These are phyloP conservation scores for Trebouxia sp. DNA, from an alignment of 139 green algal species.

Conservation along the genomic window DNA sequence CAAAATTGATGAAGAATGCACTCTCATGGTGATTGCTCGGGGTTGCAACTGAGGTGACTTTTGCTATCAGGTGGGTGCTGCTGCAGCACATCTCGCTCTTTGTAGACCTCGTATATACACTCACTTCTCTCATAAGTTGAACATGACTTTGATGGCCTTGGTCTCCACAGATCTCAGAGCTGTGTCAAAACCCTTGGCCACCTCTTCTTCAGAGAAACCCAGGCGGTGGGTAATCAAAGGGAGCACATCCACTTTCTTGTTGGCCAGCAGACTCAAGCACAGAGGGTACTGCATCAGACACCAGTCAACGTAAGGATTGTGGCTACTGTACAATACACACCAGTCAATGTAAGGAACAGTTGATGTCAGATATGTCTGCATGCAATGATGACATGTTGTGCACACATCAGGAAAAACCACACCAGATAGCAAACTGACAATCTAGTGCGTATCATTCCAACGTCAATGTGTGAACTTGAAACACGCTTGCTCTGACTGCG, in stretches of 20 bases:
- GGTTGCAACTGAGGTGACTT: conserved; percentile 1
- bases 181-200: conserved; percentile 52
- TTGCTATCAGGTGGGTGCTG: not conserved
- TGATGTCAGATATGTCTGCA: too few relatives aligned
- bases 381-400: too few relatives aligned
- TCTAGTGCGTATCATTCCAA: too few relatives aligned
- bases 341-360: too few relatives aligned
- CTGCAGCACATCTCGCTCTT: not conserved
- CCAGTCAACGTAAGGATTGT: too few relatives aligned
- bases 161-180: conserved; percentile 46
- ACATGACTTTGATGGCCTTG: conserved; percentile 57
- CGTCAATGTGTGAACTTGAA: too few relatives aligned
- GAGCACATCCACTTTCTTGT: conserved; percentile 50
- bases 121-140: conserved; percentile 17
- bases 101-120: too few relatives aligned
- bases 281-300: conserved; percentile 46
- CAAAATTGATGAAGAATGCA: too few relatives aligned
- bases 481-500: too few relatives aligned
- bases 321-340: too few relatives aligned
- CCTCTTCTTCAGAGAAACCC: conserved; percentile 46
- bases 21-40: too few relatives aligned
- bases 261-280: conserved; percentile 49
- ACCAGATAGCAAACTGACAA: not conserved
- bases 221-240: conserved; percentile 63
- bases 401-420: too few relatives aligned